Evolutionary conservation across 345 rosid species (phyloP).

Genomic region (Eutrema heterophyllum): DNA sequence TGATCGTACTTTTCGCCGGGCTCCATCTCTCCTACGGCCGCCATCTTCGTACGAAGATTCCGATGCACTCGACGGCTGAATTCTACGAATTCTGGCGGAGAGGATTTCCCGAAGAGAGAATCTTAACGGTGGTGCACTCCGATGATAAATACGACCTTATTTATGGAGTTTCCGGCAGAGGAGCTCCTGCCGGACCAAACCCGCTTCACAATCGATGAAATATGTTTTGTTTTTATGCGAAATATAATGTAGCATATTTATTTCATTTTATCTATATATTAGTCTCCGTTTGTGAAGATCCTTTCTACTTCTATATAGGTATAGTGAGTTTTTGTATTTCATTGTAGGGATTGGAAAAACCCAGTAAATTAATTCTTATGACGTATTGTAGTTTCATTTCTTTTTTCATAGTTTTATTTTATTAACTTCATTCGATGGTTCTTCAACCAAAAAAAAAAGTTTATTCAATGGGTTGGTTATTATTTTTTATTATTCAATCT

Average conservation of each 20-base stretch:
- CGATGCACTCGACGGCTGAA: neutral
- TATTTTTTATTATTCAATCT: neutral
- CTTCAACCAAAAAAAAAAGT: no score
- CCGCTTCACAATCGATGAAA: slow-evolving; percentile 19
- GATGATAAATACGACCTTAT: neutral
- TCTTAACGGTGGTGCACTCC: neutral
- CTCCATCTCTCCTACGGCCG: neutral
- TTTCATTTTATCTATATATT: no score
- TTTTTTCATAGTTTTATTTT: no score
- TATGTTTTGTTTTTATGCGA: neutral
- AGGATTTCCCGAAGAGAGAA: neutral
- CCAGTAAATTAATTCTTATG: no score
- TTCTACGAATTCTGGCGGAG: neutral
- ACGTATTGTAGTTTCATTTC: no score
- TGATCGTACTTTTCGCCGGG: neutral
- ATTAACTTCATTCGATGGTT: no score
- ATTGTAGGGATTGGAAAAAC: no score
- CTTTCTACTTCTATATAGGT: no score
- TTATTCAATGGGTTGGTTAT: neutral
- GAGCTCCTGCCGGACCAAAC: slow-evolving; percentile 21
- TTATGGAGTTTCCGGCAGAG: slow-evolving; percentile 17
- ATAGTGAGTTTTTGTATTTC: no score
- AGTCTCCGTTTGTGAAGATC: no score
- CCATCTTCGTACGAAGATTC: neutral
- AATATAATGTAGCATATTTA: no score